These are phyloP conservation scores for Wickerhamiella siamensis DNA, from an alignment of 805 yeast species.

Conservation along the genomic window DNA sequence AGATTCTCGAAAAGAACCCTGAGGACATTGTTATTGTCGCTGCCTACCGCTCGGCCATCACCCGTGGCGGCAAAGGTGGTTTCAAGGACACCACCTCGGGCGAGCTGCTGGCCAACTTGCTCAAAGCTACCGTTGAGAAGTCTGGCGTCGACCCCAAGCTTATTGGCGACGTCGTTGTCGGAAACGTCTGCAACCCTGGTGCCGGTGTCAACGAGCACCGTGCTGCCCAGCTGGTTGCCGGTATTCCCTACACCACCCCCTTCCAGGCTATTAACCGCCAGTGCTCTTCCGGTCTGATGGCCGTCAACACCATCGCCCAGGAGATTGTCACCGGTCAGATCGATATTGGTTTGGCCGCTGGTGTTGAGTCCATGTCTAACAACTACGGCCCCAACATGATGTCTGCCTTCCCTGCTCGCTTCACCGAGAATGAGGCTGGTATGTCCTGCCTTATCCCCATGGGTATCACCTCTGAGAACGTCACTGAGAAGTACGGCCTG, in stretches of 20 bases:
- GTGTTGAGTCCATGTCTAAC: constrained; percentile 89
- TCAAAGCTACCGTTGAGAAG: constrained; percentile 45
- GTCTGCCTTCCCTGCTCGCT: constrained; percentile 37
- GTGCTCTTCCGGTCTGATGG: constrained; percentile 88
- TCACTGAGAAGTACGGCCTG: constrained; percentile 52
- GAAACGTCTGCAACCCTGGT: constrained; percentile 82
- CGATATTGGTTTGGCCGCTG: constrained; percentile 79
- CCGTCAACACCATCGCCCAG: constrained; percentile 78
- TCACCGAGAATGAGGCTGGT: constrained; percentile 35
- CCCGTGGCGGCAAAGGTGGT: constrained; percentile 75
- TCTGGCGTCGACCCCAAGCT: constrained; percentile 36
- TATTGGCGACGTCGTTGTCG: constrained; percentile 77
- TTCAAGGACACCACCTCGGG: constrained; percentile 76
- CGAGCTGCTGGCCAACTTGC: constrained; percentile 53
- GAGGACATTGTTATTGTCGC: constrained; percentile 85
- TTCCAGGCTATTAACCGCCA: constrained; percentile 82
- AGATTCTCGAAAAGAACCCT: constrained; percentile 42
- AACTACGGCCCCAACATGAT: constrained; percentile 72
- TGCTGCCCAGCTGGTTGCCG: constrained; percentile 84
- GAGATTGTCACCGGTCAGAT: constrained; percentile 80
- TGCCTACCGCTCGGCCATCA: constrained; percentile 81
- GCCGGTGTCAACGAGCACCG: constrained; percentile 94
- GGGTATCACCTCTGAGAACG: constrained; percentile 93
- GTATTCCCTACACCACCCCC: constrained; percentile 67
- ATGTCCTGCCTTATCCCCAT: constrained; percentile 78